Base-by-base conservation (phyloP, 2,329 filamentous ascomycete species). In the Pseudogymnoascus sp. region DNA sequence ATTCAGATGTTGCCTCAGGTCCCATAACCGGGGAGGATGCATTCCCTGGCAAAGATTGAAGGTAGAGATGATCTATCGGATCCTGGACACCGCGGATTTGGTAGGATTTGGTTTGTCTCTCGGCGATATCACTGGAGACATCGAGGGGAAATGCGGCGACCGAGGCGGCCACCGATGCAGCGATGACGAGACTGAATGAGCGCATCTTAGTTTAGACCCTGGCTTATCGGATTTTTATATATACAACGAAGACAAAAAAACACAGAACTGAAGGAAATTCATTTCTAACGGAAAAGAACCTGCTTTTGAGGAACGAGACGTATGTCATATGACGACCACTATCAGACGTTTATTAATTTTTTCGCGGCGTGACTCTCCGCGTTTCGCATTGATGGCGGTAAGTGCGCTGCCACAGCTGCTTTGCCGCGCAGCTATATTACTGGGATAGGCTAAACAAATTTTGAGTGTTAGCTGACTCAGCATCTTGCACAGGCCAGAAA, bases 31-130 rank as follows among this genome's bases (percentile, higher is more conserved):
- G 77, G 7, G 76, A 73, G 2, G 77, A 75, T 4, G 71, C 12
- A 11, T 37, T 37, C 6, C 55, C 37, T 4, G 67, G 65, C 4
- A 67, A 61, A 2, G 76, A 72, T 69, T 83, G 81, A 3, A 83
- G 73, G 66, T 83, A 83, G 21, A 79, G 74, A 68, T 83, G 81
- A 65, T 77, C 82, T 62, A 82, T 78, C 2, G 81, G 81, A 6
- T 75, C 74, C 62, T 74, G 71, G 7, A 82, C 80, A 38, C 77
- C 77, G 35, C 80, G 79, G 64, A 82, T 80, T 68, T 80, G 77
- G 68, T 79, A 77, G 11, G 78, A 62, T 26, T 67, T 68, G 7
- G 35, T 52, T 55, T 55, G 49, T n/a, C 49, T 55, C n/a, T 55
- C n/a, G n/a, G 29, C n/a, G n/a, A 55, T 55, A 19, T 33, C 29